These are phyloP conservation scores for Dentipellis sp. DNA, from an alignment of 768 basidiomycete species.

Conservation along the genomic window DNA sequence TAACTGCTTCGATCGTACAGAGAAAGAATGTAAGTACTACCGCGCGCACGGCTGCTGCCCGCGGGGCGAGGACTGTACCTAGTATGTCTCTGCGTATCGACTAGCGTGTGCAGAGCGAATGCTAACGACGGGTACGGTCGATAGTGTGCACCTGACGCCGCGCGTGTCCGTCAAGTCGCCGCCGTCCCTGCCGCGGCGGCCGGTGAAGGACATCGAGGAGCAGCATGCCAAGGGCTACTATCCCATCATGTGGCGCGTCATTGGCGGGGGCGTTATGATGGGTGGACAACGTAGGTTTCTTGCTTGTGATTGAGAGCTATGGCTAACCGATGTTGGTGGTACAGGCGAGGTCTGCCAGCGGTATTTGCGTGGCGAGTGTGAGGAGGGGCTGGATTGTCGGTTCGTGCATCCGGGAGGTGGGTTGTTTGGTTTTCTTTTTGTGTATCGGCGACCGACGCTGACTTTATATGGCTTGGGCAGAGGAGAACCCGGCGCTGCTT, in stretches of 20 bases:
- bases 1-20: slow-evolving; percentile 2
- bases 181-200: neutral
- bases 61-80: slow-evolving; percentile 10
- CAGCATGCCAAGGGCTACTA: slow-evolving; percentile 34
- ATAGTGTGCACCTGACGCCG: too few relatives aligned
- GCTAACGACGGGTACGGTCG: neutral
- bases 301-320: neutral
- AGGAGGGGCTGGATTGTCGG: slow-evolving; percentile 19
- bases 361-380: slow-evolving; percentile 19
- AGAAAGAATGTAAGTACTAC: slow-evolving; percentile 13
- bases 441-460: neutral
- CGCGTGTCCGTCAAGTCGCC: too few relatives aligned
- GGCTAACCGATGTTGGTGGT: neutral
- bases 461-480: neutral
- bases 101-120: neutral
- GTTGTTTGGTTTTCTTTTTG: neutral
- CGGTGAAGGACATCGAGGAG: neutral
- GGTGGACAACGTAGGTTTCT: slow-evolving; percentile 25
- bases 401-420: slow-evolving; percentile 17
- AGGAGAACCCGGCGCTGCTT: neutral
- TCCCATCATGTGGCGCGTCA: slow-evolving; percentile 68
- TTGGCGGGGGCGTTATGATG: slow-evolving; percentile 71
- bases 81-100: slow-evolving; percentile 3
- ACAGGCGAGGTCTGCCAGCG: slow-evolving; percentile 19
- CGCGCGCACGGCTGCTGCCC: slow-evolving; percentile 11